A percentile compares a stretch with the other conserved stretches of the same genome.
These are phyloP conservation scores for Penicillium sp. DNA, from an alignment of 2,329 filamentous ascomycete genomes.

Conservation along the genomic window DNA sequence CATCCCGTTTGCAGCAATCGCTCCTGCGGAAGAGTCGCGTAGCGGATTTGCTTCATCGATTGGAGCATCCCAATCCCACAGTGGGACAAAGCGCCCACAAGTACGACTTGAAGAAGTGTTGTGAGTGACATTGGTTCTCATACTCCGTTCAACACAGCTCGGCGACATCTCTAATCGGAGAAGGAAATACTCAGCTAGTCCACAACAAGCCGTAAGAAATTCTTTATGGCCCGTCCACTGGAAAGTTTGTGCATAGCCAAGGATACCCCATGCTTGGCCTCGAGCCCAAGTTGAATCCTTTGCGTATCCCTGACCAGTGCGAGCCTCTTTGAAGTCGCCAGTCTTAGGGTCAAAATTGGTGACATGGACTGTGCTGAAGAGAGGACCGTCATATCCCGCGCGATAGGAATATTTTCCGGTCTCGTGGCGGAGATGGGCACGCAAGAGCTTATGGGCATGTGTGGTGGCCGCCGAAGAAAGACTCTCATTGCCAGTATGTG, in stretches of 20 bases:
- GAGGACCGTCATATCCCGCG: conserved; percentile 2
- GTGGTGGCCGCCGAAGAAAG: neutral
- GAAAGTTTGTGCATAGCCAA: conserved; percentile 15
- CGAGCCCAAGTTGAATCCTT: conserved; percentile 9
- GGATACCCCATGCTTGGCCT: conserved; percentile 15
- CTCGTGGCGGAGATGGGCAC: conserved; percentile 6
- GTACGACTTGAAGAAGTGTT: neutral
- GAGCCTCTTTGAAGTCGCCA: conserved; percentile 3
- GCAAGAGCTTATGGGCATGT: conserved; percentile 5
- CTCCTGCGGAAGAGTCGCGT: conserved; percentile 48
- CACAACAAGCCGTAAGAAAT: conserved; percentile 13
- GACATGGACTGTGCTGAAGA: conserved; percentile 8
- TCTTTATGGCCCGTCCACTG: conserved; percentile 10
- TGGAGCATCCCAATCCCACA: conserved; percentile 31
- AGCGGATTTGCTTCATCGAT: conserved; percentile 23
- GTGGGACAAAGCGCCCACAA: conserved; percentile 15
- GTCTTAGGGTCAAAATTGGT: conserved; percentile 4
- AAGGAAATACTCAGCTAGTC: conserved; percentile 15
- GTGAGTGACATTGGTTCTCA: neutral
- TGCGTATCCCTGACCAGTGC: conserved; percentile 7
- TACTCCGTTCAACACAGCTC: neutral
- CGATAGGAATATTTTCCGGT: neutral
- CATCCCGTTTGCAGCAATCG: conserved; percentile 49
- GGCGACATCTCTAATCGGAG: neutral
- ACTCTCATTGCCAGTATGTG: neutral